Base-by-base conservation (phyloP, 495 filamentous ascomycete genomes). In the Podospora pseudocomata region DNA sequence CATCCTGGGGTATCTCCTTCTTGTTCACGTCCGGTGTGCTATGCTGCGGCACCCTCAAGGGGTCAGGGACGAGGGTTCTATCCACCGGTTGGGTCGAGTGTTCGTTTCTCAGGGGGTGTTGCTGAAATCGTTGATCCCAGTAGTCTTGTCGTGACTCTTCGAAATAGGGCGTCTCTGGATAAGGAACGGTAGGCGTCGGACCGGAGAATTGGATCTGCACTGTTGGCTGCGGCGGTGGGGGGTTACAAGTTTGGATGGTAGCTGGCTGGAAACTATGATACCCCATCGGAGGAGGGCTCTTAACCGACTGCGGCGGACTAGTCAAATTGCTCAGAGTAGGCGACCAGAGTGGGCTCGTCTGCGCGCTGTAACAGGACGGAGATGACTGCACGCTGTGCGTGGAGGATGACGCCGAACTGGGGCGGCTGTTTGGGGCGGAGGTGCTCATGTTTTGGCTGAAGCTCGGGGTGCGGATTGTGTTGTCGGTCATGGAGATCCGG, bases 291-390 rank as follows among this genome's bases (percentile, higher is more conserved):
- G 65, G 61, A 1, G 68, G 55, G 44, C 65, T 65, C 27, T 44
- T 62, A 6, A 28, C 26, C 3, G 65, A 61, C 34, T n/a, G 18
- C 1, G 60, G 55, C 6, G 65, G 65, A 28, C 62, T 65, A 15
- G 23, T 39, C 11, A 60, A 65, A 57, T 56, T 65, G 16, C 27
- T 34, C 5, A n/a, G 27, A n/a, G 13, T 49, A 49, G 61, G 61
- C 5, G 68, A 62, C 65, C 62, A 67, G 19, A 44, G 13, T 20
- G 62, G 44, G n/a, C 44, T 70, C 28, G 53, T 65, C 9, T 65
- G 62, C 7, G 57, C 26, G 58, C 65, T 70, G 62, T 67, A 67
- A 34, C 3, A 28, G 2, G 68, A 67, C 4, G 34, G 65, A 28
- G 65, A 64, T 4, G 68, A 65, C n/a, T 60, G 18, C 19, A 55